phyloP scores from a whole-genome alignment of 2,329 filamentous ascomycete species.

The Moelleriella libera region DNA sequence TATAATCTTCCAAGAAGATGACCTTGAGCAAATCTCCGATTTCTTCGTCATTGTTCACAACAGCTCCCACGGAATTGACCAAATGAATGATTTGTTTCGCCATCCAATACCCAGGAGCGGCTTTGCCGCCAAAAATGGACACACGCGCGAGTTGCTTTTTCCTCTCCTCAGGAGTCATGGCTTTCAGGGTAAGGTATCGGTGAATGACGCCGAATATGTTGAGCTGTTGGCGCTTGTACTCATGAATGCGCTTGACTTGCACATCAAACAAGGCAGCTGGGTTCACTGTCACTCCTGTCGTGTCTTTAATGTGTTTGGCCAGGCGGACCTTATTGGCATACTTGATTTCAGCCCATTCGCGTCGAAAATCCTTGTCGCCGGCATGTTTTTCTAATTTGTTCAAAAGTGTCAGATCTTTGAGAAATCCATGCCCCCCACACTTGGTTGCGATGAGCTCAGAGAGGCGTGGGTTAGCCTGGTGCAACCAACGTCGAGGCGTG shows the following conservation, averaged over 20 bases:
- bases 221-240: constrained; percentile 97
- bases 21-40: constrained; percentile 93
- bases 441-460: constrained; percentile 89
- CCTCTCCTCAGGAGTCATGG: constrained; percentile 65
- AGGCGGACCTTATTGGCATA: constrained; percentile 87
- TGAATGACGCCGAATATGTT: constrained; percentile 98
- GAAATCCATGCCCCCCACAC: constrained; percentile 66
- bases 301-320: constrained; percentile 78
- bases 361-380: constrained; percentile 80
- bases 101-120: constrained; percentile 99
- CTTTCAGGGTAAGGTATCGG: constrained; percentile 80
- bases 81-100: constrained; percentile 97
- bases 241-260: constrained; percentile 97
- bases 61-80: constrained; percentile 77
- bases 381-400: constrained; percentile 75
- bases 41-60: constrained; percentile 86
- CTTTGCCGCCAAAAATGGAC: constrained; percentile 95
- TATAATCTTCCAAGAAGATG: constrained; percentile 95
- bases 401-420: constrained; percentile 79
- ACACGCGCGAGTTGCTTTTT: constrained; percentile 82
- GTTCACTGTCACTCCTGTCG: constrained; percentile 70
- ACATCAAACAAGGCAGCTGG: constrained; percentile 86
- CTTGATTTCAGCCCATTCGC: constrained; percentile 95
- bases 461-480: constrained; percentile 88
- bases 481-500: constrained; percentile 88